A percentile compares a stretch with the other conserved stretches of the same genome.
Evolutionary conservation across 768 basidiomycete genomes (phyloP).

Genomic region (Tylopilus sp.): DNA sequence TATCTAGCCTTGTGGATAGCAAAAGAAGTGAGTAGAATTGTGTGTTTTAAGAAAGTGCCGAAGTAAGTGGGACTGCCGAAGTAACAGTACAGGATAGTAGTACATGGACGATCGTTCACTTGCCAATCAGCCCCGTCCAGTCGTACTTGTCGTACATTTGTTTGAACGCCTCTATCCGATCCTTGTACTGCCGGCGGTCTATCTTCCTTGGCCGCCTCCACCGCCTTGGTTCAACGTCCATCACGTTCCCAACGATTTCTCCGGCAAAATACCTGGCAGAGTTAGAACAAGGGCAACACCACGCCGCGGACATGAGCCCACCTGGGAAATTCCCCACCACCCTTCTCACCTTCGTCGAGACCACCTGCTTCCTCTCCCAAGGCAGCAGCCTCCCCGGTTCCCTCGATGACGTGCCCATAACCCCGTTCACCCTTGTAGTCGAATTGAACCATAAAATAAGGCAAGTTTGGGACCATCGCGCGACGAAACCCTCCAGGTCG

Average conservation of each 20-base stretch:
- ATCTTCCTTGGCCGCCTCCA: conserved; percentile 82
- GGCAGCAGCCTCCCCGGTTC: conserved; percentile 60
- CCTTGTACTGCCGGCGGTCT: conserved; percentile 66
- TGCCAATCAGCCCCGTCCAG: conserved; percentile 74
- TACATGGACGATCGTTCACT: conserved; percentile 9
- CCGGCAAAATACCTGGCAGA: conserved; percentile 80
- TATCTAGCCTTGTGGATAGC: no score
- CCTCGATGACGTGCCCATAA: conserved; percentile 98
- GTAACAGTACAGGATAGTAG: no score
- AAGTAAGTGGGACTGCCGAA: no score
- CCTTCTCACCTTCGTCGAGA: conserved; percentile 83
- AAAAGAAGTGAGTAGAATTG: no score
- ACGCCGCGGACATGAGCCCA: conserved; percentile 32
- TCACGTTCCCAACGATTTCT: conserved; percentile 90
- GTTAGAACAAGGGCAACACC: conserved; percentile 2
- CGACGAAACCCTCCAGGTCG: conserved; percentile 92
- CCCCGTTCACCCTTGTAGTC: conserved; percentile 98
- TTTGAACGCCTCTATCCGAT: conserved; percentile 67
- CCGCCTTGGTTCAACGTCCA: conserved; percentile 80
- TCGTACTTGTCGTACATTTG: conserved; percentile 75
- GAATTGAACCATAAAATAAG: conserved; percentile 99
- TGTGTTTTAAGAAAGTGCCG: no score
- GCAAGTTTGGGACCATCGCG: conserved; percentile 93
- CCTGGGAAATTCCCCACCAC: conserved; percentile 89
- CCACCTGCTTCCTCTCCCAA: conserved; percentile 62